phyloP scores from a whole-genome alignment of 2,329 filamentous ascomycete genomes.

The Ceratocystis diversiconidia region DNA sequence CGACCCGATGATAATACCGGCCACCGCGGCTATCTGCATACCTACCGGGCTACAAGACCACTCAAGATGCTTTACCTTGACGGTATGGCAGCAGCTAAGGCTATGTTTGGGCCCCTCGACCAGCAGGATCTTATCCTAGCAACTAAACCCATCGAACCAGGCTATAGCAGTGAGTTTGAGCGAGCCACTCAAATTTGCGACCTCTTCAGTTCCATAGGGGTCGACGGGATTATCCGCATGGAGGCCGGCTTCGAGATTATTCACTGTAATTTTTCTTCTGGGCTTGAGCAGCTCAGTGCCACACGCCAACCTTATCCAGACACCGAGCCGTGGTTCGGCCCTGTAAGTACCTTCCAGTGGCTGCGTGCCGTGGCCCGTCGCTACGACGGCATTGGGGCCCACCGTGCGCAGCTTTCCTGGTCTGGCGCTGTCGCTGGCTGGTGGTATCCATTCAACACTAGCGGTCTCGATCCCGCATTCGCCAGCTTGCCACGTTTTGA shows the following conservation, averaged over 20 bases:
- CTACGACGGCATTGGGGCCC: constrained; percentile 33
- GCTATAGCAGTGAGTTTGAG: constrained; percentile 28
- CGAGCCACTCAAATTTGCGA: constrained; percentile 44
- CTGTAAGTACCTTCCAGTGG: constrained; percentile 28
- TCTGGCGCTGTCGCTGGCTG: constrained; percentile 38
- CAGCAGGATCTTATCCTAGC: constrained; percentile 49
- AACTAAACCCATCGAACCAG: constrained; percentile 23
- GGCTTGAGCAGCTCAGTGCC: constrained; percentile 28
- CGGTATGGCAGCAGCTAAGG: constrained; percentile 55
- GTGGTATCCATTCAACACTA: constrained; percentile 38
- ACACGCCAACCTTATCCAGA: constrained; percentile 23
- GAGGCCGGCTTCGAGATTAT: constrained; percentile 60
- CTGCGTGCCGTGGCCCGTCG: constrained; percentile 30
- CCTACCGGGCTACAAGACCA: constrained; percentile 43
- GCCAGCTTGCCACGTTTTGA: constrained; percentile 26
- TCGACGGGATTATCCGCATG: constrained; percentile 54
- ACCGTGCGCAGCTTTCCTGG: constrained; percentile 32
- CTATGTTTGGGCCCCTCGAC: constrained; percentile 50
- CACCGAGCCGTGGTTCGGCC: constrained; percentile 12
- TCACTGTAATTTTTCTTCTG: constrained; percentile 44
- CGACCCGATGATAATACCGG: constrained; percentile 17
- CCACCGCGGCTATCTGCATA: constrained; percentile 48
- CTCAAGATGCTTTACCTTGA: constrained; percentile 54
- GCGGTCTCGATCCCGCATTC: constrained; percentile 27
- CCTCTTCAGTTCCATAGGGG: constrained; percentile 37